Conservation (phyloP, 2,329 filamentous ascomycete genomes). For the Gnomoniopsis sp. region DNA sequence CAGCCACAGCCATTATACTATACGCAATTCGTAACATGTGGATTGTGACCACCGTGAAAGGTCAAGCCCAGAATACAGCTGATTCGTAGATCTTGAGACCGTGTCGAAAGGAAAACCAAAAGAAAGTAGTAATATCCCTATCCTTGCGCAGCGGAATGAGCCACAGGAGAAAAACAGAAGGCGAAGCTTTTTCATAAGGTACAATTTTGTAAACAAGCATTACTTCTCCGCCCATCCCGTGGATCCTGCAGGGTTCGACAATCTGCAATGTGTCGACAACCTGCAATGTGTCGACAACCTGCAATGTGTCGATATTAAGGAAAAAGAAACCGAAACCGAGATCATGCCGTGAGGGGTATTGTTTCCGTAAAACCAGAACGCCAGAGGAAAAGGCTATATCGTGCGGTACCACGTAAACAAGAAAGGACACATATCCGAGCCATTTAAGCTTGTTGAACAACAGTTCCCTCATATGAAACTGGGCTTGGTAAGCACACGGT, state of each 20-base stretch:
- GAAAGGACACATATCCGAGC: no score
- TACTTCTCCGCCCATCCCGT: not conserved
- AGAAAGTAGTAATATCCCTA: not conserved
- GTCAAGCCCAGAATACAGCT: not conserved
- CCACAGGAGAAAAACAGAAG: not conserved
- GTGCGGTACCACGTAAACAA: no score
- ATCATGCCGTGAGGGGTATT: constrained; percentile 12
- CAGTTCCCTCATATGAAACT: constrained; percentile 49
- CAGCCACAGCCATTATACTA: no score
- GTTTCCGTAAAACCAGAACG: constrained; percentile 18
- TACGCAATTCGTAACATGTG: no score
- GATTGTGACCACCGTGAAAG: no score
- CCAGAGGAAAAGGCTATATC: constrained; percentile 14
- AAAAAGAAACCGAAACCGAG: not conserved
- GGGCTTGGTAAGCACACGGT: constrained; percentile 61
- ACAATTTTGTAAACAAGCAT: no score
- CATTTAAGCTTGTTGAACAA: no score
- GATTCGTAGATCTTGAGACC: no score
- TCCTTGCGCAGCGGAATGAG: not conserved
- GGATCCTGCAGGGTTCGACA: not conserved
- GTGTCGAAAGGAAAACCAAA: not conserved
- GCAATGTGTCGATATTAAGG: not conserved
- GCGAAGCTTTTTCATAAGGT: no score
- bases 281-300: no score
- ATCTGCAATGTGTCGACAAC: no score